Evolutionary conservation across 345 rosid genomes (phyloP).

Genomic region (Arabidopsis suecica): DNA sequence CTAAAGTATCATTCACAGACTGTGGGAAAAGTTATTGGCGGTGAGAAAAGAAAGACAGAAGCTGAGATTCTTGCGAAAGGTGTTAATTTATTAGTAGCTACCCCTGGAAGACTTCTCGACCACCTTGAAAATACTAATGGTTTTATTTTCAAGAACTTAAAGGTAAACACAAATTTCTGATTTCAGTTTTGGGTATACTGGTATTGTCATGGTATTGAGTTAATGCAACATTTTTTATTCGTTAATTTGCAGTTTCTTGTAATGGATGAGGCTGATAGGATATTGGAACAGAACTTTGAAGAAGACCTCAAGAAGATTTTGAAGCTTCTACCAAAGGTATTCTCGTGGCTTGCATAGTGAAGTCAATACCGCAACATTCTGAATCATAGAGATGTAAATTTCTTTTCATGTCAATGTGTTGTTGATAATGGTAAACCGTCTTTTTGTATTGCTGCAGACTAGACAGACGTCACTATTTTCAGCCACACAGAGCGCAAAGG

Average conservation of each 20-base stretch:
- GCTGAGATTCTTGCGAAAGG: conserved; percentile 85
- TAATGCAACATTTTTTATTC: neutral
- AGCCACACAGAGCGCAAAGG: conserved; percentile 97
- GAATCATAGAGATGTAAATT: neutral
- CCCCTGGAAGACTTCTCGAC: conserved; percentile 98
- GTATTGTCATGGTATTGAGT: conserved; percentile 6
- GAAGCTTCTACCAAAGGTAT: conserved; percentile 85
- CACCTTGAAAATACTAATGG: conserved; percentile 93
- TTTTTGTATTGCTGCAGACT: conserved; percentile 55
- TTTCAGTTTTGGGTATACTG: neutral
- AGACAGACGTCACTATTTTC: conserved; percentile 96
- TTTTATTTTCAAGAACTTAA: conserved; percentile 80
- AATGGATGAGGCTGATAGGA: conserved; percentile 97
- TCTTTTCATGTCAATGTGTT: neutral
- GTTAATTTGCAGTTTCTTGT: conserved; percentile 68
- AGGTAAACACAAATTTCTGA: conserved; percentile 50
- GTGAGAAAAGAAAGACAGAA: conserved; percentile 82
- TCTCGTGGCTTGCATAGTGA: neutral
- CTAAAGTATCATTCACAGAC: conserved; percentile 92
- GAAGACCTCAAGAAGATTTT: conserved; percentile 97
- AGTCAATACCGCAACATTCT: neutral
- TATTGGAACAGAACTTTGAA: conserved; percentile 96
- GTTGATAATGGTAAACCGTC: neutral
- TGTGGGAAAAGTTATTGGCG: conserved; percentile 87
- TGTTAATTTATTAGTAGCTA: conserved; percentile 87